Evolutionary conservation across 2,329 filamentous ascomycete species (phyloP).

Genomic region (Trichoderma simmonsii): DNA sequence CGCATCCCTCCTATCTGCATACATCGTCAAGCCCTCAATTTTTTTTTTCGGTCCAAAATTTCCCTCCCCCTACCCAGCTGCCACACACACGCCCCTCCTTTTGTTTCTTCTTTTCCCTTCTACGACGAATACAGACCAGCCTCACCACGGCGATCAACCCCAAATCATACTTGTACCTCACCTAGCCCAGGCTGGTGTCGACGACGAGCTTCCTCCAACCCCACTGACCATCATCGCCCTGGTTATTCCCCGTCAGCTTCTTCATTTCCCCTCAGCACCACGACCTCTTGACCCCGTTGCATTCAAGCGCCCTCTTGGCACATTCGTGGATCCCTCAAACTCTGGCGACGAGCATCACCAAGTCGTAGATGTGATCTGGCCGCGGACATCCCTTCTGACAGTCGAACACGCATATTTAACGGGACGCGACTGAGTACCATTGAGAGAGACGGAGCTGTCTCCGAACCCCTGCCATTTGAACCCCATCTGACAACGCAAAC

Average conservation of each 20-base stretch:
- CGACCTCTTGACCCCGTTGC: not conserved
- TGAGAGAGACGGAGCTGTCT: not conserved
- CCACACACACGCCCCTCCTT: conserved; percentile 1
- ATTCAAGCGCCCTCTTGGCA: not conserved
- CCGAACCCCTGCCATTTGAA: not conserved
- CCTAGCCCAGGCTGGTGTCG: not conserved
- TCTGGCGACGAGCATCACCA: not conserved
- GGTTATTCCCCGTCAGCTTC: not conserved
- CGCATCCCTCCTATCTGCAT: not conserved
- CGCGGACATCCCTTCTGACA: not conserved
- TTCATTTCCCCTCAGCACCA: not conserved
- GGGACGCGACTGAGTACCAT: not conserved
- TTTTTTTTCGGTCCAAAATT: not conserved
- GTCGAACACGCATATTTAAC: not conserved
- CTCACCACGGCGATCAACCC: conserved; percentile 10
- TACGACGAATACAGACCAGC: not conserved
- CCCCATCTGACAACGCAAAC: not conserved
- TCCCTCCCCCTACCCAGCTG: not conserved
- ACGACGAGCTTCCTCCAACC: not conserved
- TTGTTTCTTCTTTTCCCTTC: not conserved
- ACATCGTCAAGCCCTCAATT: not conserved
- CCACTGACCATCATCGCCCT: not conserved
- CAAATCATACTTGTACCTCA: not conserved
- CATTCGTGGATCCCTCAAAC: not conserved
- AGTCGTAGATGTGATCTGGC: not conserved